Evolutionary conservation across 768 basidiomycete species (phyloP).

Genomic region (Suillus tomentosus): DNA sequence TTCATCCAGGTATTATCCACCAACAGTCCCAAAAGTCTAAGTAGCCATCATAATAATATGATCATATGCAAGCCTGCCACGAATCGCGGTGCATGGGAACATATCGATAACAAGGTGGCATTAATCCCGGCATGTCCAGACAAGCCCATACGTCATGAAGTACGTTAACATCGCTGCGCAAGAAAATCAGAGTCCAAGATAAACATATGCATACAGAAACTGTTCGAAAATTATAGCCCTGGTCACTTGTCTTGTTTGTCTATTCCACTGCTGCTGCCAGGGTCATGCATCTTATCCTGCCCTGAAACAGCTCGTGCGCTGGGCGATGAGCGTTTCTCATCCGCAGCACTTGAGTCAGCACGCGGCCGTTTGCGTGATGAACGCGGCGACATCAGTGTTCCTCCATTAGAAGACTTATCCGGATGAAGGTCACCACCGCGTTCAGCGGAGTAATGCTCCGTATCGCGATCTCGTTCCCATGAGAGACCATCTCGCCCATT

Average conservation of each 20-base stretch:
- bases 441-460: slow-evolving; percentile 33
- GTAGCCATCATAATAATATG: background rate
- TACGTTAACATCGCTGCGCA: slow-evolving; percentile 5
- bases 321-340: slow-evolving; percentile 19
- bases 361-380: slow-evolving; percentile 33
- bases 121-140: slow-evolving; percentile 10
- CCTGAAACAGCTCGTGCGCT: slow-evolving; percentile 21
- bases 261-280: slow-evolving; percentile 19
- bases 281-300: slow-evolving; percentile 21
- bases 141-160: slow-evolving; percentile 9
- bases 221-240: background rate
- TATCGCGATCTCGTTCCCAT: slow-evolving; percentile 34
- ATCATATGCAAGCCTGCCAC: background rate
- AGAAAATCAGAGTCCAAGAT: slow-evolving; percentile 8
- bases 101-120: slow-evolving; percentile 1
- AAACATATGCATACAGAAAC: slow-evolving; percentile 3
- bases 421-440: slow-evolving; percentile 18
- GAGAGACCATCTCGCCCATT: slow-evolving; percentile 30
- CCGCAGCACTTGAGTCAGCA: slow-evolving; percentile 21
- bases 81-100: background rate
- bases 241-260: slow-evolving; percentile 32
- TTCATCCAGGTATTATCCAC: background rate
- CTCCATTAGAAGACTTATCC: slow-evolving; percentile 25
- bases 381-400: slow-evolving; percentile 22
- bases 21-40: background rate